Evolutionary conservation across 2,329 filamentous ascomycete species (phyloP).

Genomic region (Huntiella omanensis): DNA sequence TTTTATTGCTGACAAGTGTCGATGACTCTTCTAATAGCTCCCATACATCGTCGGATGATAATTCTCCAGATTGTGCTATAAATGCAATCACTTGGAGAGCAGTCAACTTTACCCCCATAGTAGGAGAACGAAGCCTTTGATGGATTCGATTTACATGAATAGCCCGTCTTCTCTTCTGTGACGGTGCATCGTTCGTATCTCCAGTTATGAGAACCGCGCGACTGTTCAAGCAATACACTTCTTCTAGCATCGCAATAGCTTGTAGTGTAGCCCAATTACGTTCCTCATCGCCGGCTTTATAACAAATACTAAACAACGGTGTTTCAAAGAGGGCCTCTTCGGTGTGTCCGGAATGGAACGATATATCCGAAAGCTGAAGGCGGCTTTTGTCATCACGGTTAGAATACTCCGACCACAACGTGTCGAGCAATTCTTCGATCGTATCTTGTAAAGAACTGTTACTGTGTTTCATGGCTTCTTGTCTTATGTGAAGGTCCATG

Average conservation of each 20-base stretch:
- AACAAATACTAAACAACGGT: slow-evolving; percentile 32
- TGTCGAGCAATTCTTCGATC: slow-evolving; percentile 48
- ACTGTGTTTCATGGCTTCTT: slow-evolving; percentile 26
- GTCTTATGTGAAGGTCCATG: slow-evolving; percentile 43
- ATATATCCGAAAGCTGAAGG: slow-evolving; percentile 61
- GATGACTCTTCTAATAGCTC: slow-evolving; percentile 39
- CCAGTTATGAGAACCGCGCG: too few species aligned
- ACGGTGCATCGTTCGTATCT: slow-evolving; percentile 16
- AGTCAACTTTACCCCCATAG: slow-evolving; percentile 27
- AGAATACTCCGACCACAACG: slow-evolving; percentile 62
- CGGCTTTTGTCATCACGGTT: slow-evolving; percentile 50
- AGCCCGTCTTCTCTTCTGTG: slow-evolving; percentile 33
- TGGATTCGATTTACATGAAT: slow-evolving; percentile 26
- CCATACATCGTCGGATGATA: slow-evolving; percentile 31
- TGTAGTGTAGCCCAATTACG: slow-evolving; percentile 42
- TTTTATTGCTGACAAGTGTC: slow-evolving; percentile 48
- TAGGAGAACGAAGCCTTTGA: slow-evolving; percentile 27
- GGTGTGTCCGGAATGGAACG: slow-evolving; percentile 30
- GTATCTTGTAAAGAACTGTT: slow-evolving; percentile 23
- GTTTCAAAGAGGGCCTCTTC: slow-evolving; percentile 27
- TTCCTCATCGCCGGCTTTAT: slow-evolving; percentile 35
- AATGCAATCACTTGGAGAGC: slow-evolving; percentile 41
- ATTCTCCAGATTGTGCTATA: slow-evolving; percentile 27
- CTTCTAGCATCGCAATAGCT: slow-evolving; percentile 38
- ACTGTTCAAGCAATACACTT: slow-evolving; percentile 15